Evolutionary conservation across 495 filamentous ascomycete genomes (phyloP).

Genomic region (Penicillium robsamsonii): DNA sequence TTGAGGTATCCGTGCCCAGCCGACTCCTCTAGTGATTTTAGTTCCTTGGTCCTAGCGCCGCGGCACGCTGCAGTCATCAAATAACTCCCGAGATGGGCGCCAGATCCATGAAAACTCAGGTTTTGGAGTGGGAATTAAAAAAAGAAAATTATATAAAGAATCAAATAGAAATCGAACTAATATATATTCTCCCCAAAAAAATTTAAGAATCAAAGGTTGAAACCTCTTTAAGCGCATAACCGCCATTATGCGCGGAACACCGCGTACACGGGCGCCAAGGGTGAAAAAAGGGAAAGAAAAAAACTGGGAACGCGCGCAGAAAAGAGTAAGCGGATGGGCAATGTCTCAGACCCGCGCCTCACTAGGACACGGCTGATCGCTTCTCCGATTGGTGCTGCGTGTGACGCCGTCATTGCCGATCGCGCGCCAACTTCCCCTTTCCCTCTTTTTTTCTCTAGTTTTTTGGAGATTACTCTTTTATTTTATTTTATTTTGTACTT

Average conservation of each 20-base stretch:
- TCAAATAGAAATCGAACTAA: no score
- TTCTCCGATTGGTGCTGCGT: slow-evolving; percentile 30
- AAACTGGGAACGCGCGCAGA: slow-evolving; percentile 25
- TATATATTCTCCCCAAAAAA: neutral
- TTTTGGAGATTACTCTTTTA: slow-evolving; percentile 8
- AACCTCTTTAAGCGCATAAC: slow-evolving; percentile 29
- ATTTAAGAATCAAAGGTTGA: neutral
- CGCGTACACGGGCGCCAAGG: slow-evolving; percentile 21
- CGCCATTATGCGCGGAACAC: slow-evolving; percentile 23
- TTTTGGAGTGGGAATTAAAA: neutral
- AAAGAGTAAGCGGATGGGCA: slow-evolving; percentile 8
- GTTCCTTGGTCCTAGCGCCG: slow-evolving; percentile 13
- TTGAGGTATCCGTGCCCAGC: slow-evolving; percentile 10
- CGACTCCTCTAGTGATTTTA: slow-evolving; percentile 6
- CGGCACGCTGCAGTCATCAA: slow-evolving; percentile 20
- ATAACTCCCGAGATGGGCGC: slow-evolving; percentile 23
- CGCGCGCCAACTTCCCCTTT: slow-evolving; percentile 42
- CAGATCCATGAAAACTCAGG: neutral
- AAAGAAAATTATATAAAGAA: neutral
- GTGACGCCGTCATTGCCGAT: slow-evolving; percentile 43
- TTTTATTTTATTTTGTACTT: slow-evolving; percentile 11
- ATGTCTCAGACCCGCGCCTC: slow-evolving; percentile 31
- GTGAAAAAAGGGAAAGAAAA: slow-evolving; percentile 13
- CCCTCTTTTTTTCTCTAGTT: slow-evolving; percentile 4
- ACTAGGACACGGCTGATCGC: slow-evolving; percentile 20